Conservation (phyloP, 1,284 basidiomycete species). For the Macrocystidia cucumis region DNA sequence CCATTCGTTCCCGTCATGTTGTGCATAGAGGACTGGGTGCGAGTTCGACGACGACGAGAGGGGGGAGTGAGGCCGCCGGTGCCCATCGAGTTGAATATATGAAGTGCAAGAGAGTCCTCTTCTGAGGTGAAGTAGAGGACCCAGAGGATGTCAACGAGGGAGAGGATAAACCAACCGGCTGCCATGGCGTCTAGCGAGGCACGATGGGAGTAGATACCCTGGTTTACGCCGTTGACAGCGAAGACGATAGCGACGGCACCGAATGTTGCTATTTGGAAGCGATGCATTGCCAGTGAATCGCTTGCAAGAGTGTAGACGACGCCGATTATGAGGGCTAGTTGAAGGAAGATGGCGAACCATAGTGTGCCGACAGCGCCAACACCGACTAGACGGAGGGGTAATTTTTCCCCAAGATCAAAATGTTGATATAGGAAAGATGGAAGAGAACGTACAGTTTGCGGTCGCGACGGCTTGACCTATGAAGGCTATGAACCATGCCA, state of each 20-base stretch:
- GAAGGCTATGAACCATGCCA: constrained; percentile 92
- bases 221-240: constrained; percentile 71
- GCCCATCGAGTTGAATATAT: constrained; percentile 82
- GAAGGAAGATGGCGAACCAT: constrained; percentile 92
- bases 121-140: constrained; percentile 94
- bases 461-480: constrained; percentile 72
- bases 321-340: constrained; percentile 76
- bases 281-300: constrained; percentile 79
- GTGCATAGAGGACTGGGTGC: constrained; percentile 48
- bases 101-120: constrained; percentile 80
- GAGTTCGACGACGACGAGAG: constrained; percentile 60
- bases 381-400: constrained; percentile 24
- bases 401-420: too few species aligned
- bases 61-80: constrained; percentile 82
- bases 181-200: constrained; percentile 75
- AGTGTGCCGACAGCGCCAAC: constrained; percentile 53
- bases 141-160: constrained; percentile 91
- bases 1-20: constrained; percentile 56
- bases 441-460: constrained; percentile 43
- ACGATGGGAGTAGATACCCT: constrained; percentile 45
- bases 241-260: constrained; percentile 85
- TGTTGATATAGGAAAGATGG: constrained; percentile 4
- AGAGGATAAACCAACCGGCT: constrained; percentile 90
- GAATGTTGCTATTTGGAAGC: constrained; percentile 85
- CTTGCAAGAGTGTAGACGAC: constrained; percentile 78